phyloP scores from a whole-genome alignment of 192 early-diverging fungal species.

The Geosiphon pyriformis region DNA sequence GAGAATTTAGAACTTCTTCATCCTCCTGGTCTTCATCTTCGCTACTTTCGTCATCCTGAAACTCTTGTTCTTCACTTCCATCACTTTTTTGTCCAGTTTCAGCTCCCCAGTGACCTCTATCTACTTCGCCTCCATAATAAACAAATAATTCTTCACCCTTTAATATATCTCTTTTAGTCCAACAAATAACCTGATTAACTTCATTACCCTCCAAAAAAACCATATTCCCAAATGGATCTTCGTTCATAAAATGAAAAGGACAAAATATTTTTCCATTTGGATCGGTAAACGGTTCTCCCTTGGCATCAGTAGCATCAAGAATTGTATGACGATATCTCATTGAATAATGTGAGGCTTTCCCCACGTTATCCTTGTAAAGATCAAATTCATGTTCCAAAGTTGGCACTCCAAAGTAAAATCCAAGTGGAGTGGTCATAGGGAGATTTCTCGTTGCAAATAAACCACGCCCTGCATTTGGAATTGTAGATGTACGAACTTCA shows the following conservation, averaged over 20 bases:
- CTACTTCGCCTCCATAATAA: conserved; percentile 79
- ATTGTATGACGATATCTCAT: conserved; percentile 90
- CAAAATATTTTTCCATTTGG: conserved; percentile 57
- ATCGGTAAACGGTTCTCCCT: conserved; percentile 70
- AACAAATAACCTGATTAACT: conserved; percentile 86
- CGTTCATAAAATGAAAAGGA: conserved; percentile 92
- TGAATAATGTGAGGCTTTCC: conserved; percentile 77
- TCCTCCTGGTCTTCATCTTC: conserved; percentile 5
- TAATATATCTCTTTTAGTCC: conserved; percentile 62
- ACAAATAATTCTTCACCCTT: conserved; percentile 82
- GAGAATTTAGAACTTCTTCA: too few relatives aligned
- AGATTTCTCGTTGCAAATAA: conserved; percentile 68
- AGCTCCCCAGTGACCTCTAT: conserved; percentile 63
- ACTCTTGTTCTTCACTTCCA: conserved; percentile 9
- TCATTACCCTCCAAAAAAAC: conserved; percentile 70
- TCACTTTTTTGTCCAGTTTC: neutral
- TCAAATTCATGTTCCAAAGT: conserved; percentile 97
- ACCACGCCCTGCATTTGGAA: conserved; percentile 69
- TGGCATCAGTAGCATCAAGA: conserved; percentile 82
- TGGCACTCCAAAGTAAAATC: conserved; percentile 94
- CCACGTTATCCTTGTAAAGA: conserved; percentile 74
- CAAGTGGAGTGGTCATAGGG: conserved; percentile 68
- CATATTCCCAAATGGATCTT: conserved; percentile 55
- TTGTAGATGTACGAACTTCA: conserved; percentile 51
- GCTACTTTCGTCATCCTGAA: neutral